Percentiles rank a stretch among this genome's conserved stretches.
Conservation (phyloP, 192 early-diverging fungal genomes). For the Entomortierella chlamydospora region DNA sequence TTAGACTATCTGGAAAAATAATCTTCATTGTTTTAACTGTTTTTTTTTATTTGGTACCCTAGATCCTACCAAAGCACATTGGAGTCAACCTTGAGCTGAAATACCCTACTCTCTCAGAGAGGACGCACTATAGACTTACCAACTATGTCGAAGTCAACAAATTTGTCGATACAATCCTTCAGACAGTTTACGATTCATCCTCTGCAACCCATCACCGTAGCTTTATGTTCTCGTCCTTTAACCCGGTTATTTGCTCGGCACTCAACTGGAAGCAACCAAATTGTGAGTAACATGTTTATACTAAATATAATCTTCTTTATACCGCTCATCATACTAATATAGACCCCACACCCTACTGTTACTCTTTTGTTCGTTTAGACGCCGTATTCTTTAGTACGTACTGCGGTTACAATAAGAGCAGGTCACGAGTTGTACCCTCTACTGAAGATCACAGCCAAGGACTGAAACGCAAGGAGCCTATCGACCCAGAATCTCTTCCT, state of each 20-base stretch:
- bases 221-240: conserved; percentile 91
- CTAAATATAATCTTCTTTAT: no score
- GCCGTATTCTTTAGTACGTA: conserved; percentile 94
- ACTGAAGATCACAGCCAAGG: conserved; percentile 2
- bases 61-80: conserved; percentile 76
- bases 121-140: conserved; percentile 59
- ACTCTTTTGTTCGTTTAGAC: conserved; percentile 49
- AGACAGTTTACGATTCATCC: conserved; percentile 86
- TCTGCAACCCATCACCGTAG: conserved; percentile 42
- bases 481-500: conserved; percentile 40
- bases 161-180: conserved; percentile 90
- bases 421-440: neutral
- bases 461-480: conserved; percentile 44
- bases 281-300: conserved; percentile 80
- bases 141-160: conserved; percentile 80
- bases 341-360: no score
- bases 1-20: neutral
- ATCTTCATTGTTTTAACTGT: neutral
- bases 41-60: conserved; percentile 21
- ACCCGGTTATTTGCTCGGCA: conserved; percentile 90
- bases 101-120: conserved; percentile 83
- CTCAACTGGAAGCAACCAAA: conserved; percentile 99
- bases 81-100: conserved; percentile 91
- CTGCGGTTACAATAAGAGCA: conserved; percentile 72
- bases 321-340: no score